Evolutionary conservation across 176 grass and related monocot genomes (phyloP), one percentile per base, ranked within the genome.

Genomic region (Raddia distichophylla): DNA sequence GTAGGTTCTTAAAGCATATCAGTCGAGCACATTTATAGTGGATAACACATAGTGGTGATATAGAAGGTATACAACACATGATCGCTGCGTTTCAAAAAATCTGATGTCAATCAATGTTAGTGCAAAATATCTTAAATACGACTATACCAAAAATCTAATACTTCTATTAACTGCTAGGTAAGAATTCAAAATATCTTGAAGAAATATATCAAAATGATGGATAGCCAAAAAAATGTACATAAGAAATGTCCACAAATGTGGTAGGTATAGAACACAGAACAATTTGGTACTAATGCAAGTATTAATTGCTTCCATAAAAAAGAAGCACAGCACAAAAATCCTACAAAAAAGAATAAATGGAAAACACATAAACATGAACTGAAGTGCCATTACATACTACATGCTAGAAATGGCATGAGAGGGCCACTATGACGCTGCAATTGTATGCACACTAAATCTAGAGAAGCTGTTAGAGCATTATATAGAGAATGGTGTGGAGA

Each of bases 281-380:
- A 47, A 85, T 49, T 61, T 80, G 44, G 12, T 60, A 73, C 62
- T 71, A 80, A 74, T 65, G 7, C 8, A 70, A 42, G 27, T 15
- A 81, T 33, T 89, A 85, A 68, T 80, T 69, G 55, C 59, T 44
- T 71, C 64, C 18, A 47, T 35, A 44, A 63, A 79, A 78, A 68
- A 27, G 40, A 42, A 17, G 66, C 5, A 22, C 37, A 3, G 74
- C 61, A 60, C 75, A 62, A 10, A 74, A 80, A 18, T 33, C 40
- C 16, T 54, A 22, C 22, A 77, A 57, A 51, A 40, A 57, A 63
- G 49, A 65, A 87, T 7, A 71, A 63, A 46, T 82, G 48, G 42
- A 16, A 87, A 53, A 57, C 4, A 54, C 0, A 3, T 57, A 77
- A 87, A 78, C 32, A 42, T 73, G 32, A 68, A 65, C 0, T 60